Conservation (phyloP, 2,329 filamentous ascomycete species). For the Alternaria viburni region DNA sequence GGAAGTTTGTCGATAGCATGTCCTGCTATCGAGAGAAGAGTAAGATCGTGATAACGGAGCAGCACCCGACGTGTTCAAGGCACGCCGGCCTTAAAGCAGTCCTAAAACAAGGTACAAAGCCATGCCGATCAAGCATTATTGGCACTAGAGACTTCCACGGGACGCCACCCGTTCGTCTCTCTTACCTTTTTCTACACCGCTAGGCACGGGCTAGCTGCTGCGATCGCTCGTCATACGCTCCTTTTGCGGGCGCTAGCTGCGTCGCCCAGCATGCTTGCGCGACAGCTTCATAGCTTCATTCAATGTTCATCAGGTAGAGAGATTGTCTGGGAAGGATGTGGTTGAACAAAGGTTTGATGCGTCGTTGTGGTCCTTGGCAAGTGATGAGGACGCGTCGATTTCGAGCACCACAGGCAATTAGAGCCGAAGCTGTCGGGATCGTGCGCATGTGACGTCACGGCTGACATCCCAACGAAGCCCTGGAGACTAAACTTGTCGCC, state of each 20-base stretch:
- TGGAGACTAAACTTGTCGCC: neutral
- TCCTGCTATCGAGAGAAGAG: constrained; percentile 1
- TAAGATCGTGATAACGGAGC: neutral
- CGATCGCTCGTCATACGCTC: constrained; percentile 6
- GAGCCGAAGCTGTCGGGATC: neutral
- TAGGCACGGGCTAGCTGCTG: constrained; percentile 4
- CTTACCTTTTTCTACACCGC: constrained; percentile 14
- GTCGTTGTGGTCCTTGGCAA: neutral
- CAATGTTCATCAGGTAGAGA: neutral
- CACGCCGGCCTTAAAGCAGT: constrained; percentile 9
- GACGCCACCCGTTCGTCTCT: constrained; percentile 5
- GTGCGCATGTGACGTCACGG: constrained; percentile 8
- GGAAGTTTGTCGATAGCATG: constrained; percentile 6
- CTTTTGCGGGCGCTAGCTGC: neutral
- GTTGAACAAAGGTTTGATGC: neutral
- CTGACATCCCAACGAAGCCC: neutral
- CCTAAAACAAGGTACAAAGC: constrained; percentile 15
- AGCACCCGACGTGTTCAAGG: neutral
- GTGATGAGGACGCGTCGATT: neutral
- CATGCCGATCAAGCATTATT: constrained; percentile 7
- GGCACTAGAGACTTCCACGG: neutral
- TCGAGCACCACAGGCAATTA: neutral
- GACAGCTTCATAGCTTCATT: neutral
- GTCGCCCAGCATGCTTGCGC: neutral
- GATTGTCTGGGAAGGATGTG: neutral